These are phyloP conservation scores for Phytopythium sindhum DNA, from an alignment of 352 stramenopile genomes.

Conservation along the genomic window DNA sequence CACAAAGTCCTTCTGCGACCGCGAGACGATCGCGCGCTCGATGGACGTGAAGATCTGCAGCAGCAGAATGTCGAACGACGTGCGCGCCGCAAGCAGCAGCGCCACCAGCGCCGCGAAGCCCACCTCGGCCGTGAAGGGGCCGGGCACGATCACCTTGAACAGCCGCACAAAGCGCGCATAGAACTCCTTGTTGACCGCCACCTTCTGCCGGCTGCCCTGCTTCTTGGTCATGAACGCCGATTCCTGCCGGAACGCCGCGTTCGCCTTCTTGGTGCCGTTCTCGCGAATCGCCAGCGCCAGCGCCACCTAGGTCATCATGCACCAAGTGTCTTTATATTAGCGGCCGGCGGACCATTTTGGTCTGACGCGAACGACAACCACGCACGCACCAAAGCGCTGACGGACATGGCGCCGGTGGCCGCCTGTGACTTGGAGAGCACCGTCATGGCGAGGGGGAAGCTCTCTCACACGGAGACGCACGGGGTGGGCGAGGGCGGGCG, in stretches of 20 bases:
- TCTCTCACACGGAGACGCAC: no score
- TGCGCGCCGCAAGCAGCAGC: constrained; percentile 54
- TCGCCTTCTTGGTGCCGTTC: constrained; percentile 53
- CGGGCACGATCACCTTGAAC: constrained; percentile 71
- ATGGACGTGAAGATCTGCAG: constrained; percentile 76
- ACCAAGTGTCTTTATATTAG: background rate
- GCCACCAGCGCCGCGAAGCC: constrained; percentile 65
- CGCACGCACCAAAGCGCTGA: constrained; percentile 37
- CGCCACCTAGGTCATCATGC: constrained; percentile 26
- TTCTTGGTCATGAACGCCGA: constrained; percentile 81
- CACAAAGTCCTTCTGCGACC: constrained; percentile 61
- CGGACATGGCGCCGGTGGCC: constrained; percentile 34
- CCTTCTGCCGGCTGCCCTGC: constrained; percentile 56
- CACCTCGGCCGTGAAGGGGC: constrained; percentile 64
- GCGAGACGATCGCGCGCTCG: constrained; percentile 71
- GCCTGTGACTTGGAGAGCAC: constrained; percentile 58
- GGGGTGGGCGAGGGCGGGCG: no score
- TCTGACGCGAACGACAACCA: background rate
- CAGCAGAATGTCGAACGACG: constrained; percentile 77
- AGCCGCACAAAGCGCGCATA: constrained; percentile 56
- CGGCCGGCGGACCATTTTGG: background rate
- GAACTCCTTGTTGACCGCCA: constrained; percentile 74
- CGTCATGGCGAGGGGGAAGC: constrained; percentile 29
- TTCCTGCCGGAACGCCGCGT: constrained; percentile 39
- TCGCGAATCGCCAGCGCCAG: constrained; percentile 65